These are phyloP conservation scores for Castanopsis chinensis DNA, from an alignment of 306 rosid genomes.

Conservation along the genomic window DNA sequence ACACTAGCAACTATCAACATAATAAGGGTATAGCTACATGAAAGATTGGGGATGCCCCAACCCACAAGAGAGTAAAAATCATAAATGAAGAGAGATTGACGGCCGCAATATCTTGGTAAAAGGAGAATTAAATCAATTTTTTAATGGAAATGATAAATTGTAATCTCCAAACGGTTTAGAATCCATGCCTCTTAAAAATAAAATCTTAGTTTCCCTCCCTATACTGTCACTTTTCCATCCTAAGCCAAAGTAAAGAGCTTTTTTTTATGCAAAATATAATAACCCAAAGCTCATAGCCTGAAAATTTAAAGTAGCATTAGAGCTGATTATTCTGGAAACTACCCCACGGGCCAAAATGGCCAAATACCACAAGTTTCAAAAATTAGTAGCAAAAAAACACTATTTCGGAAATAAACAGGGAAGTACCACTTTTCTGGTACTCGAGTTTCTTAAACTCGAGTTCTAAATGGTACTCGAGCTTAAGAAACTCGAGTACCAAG, in stretches of 20 bases:
- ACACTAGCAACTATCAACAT: neutral
- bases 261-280: neutral
- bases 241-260: neutral
- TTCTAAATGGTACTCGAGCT: no score
- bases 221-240: neutral
- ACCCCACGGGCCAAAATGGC: no score
- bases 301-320: neutral
- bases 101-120: neutral
- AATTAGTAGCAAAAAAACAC: no score
- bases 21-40: neutral
- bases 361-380: no score
- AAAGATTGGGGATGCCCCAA: neutral
- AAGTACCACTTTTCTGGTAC: no score
- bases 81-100: neutral
- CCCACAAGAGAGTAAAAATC: neutral
- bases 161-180: neutral
- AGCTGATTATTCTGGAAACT: neutral
- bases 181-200: neutral
- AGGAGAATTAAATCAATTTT: neutral
- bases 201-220: neutral
- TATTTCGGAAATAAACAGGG: no score
- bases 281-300: neutral
- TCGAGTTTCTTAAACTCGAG: no score
- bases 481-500: no score
- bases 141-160: neutral